Base-by-base conservation (phyloP, 2,329 filamentous ascomycete species). In the Teratosphaeria viscida region DNA sequence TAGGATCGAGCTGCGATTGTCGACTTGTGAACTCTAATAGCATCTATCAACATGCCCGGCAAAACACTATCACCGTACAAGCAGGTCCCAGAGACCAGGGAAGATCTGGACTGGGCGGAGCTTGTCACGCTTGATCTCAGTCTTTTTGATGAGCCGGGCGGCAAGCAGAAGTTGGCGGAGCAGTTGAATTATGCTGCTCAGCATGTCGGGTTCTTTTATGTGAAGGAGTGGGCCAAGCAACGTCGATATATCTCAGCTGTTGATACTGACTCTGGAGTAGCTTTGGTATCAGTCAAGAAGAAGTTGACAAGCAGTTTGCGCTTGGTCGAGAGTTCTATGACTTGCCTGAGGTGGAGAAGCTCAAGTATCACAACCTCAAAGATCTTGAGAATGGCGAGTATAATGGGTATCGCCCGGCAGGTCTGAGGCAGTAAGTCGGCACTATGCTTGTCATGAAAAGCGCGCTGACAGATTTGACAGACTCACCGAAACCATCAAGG, bases 291-390 rank as follows among this genome's bases (percentile, higher is more conserved):
- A 74, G 72, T 0, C 82, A 85, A 67, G 82, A 84, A 54, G 75
- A 84, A 67, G 77, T 86, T 1, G 79, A 86, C 63, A 74, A 76
- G 5, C 83, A 86, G 63, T 86, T 85, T 62, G 81, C 83, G 12
- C 77, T 86, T 2, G 83, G 79, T 1, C 81, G 82, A 60, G 75
- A 81, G 39, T 79, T 86, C 62, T 85, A 85, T 65, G 68, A 78
- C 4, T 73, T 86, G 0, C 76, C 82, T 0, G 73, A 77, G 0
- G 79, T 82, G 10, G 82, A 86, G 66, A 86, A 85, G 65, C 75
- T 81, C 57, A 82, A 82, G 63, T 84, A 81, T 62, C 77, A 74
- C 52, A 66, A 65, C 29, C 37, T 43, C 16, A 43, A 14, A n/a
- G 65, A 69, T 16, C 64, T 70, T 16, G 67, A 70, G 59, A 59